phyloP scores from a whole-genome alignment of 257 asterid species.

The Solanum lycopersicoides region DNA sequence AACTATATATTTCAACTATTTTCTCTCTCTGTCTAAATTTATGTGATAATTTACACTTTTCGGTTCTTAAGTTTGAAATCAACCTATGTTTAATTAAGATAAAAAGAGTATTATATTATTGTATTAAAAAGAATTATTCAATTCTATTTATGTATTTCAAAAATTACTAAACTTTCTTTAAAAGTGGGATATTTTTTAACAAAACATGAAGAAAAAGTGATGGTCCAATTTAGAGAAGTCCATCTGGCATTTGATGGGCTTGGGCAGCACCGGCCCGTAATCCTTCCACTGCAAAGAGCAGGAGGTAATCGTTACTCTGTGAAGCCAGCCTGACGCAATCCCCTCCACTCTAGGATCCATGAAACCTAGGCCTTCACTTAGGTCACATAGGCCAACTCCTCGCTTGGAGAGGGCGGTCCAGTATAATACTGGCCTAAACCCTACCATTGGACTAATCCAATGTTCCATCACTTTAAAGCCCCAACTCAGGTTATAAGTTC shows the following conservation, averaged over 20 bases:
- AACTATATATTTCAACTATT: background rate
- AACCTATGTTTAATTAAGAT: too few relatives aligned
- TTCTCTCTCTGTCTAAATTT: fast-evolving
- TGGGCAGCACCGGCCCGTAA: background rate
- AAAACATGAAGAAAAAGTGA: background rate
- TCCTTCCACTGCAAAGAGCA: background rate
- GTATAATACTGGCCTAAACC: background rate
- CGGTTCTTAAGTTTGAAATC: too few relatives aligned
- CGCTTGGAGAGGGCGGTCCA: background rate
- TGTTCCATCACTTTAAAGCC: background rate
- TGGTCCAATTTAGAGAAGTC: background rate
- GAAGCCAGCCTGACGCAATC: too few relatives aligned
- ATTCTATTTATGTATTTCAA: too few relatives aligned
- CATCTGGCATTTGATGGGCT: background rate
- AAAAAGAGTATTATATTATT: too few relatives aligned
- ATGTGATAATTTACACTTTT: background rate
- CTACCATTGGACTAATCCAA: background rate
- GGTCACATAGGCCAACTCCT: too few relatives aligned
- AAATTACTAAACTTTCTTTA: background rate
- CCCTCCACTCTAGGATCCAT: too few relatives aligned
- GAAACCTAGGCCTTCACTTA: too few relatives aligned
- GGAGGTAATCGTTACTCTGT: too few relatives aligned
- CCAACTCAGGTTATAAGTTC: background rate
- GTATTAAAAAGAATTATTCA: too few relatives aligned
- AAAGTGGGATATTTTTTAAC: background rate